Conservation (phyloP, 495 filamentous ascomycete species). For the Tuber brumale region DNA sequence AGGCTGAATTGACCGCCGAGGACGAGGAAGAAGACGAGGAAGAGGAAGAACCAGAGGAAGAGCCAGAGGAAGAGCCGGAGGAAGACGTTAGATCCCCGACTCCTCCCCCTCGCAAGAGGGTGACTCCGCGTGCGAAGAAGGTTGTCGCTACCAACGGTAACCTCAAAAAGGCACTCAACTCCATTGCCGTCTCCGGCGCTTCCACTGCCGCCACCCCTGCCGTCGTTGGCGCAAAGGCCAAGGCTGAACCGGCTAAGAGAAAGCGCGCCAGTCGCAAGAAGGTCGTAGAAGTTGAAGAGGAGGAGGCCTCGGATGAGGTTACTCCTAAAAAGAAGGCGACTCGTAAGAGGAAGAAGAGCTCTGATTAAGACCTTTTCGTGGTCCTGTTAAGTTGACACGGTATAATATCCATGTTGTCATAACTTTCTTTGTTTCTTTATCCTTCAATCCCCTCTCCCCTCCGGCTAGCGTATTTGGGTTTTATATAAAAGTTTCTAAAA, state of each 20-base stretch:
- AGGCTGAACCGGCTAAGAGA: conserved; percentile 18
- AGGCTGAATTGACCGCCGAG: conserved; percentile 17
- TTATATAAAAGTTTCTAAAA: neutral
- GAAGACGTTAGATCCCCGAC: conserved; percentile 54
- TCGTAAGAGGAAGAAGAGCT: conserved; percentile 36
- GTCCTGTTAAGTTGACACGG: neutral
- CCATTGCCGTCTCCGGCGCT: neutral
- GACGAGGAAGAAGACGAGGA: conserved; percentile 44
- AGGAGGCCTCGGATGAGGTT: conserved; percentile 23
- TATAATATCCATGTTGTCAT: neutral
- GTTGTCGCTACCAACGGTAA: conserved; percentile 43
- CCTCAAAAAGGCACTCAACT: conserved; percentile 21
- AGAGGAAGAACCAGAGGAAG: conserved; percentile 42
- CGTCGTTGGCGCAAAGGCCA: conserved; percentile 9
- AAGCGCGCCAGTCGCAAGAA: conserved; percentile 33
- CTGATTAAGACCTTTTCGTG: conserved; percentile 5
- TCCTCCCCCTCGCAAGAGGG: conserved; percentile 47
- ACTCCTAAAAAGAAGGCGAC: conserved; percentile 32
- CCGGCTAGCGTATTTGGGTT: neutral
- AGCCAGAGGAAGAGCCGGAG: conserved; percentile 48
- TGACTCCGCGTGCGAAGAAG: conserved; percentile 49
- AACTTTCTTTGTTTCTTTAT: neutral
- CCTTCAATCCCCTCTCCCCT: neutral
- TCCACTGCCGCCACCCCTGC: neutral
- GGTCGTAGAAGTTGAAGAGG: conserved; percentile 25